phyloP scores from a whole-genome alignment of 2,329 filamentous ascomycete genomes.

The Colletotrichum godetiae region DNA sequence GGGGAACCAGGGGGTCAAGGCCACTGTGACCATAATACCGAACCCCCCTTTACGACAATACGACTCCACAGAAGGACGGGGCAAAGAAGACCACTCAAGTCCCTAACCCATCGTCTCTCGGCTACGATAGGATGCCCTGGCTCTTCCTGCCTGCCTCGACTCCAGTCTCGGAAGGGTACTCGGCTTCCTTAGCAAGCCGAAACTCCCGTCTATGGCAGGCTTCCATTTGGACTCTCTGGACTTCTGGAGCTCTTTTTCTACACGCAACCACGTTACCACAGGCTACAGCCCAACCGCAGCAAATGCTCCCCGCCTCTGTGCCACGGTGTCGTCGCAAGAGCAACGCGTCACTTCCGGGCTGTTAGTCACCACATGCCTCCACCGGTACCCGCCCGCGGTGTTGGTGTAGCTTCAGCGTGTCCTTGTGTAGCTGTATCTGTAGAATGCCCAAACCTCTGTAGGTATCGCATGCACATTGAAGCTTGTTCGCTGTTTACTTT shows the following conservation, averaged over 20 bases:
- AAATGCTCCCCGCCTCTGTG: constrained; percentile 13
- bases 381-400: constrained; percentile 10
- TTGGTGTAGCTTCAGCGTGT: neutral
- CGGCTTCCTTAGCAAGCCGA: constrained; percentile 19
- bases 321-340: constrained; percentile 25
- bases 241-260: neutral
- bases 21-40: neutral
- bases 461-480: neutral
- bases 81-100: neutral
- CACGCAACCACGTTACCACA: neutral
- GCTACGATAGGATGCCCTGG: neutral
- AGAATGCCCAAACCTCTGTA: neutral
- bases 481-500: neutral
- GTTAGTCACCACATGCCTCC: constrained; percentile 26
- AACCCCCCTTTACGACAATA: neutral
- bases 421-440: neutral
- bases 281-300: constrained; percentile 1
- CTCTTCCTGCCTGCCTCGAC: neutral
- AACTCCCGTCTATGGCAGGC: neutral
- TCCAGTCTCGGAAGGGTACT: neutral
- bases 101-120: neutral
- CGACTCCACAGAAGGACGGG: constrained; percentile 6
- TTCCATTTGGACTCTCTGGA: neutral
- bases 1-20: neutral
- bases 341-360: constrained; percentile 25